phyloP scores from a whole-genome alignment of 1,284 basidiomycete species.

The Vanrija pseudolonga region DNA sequence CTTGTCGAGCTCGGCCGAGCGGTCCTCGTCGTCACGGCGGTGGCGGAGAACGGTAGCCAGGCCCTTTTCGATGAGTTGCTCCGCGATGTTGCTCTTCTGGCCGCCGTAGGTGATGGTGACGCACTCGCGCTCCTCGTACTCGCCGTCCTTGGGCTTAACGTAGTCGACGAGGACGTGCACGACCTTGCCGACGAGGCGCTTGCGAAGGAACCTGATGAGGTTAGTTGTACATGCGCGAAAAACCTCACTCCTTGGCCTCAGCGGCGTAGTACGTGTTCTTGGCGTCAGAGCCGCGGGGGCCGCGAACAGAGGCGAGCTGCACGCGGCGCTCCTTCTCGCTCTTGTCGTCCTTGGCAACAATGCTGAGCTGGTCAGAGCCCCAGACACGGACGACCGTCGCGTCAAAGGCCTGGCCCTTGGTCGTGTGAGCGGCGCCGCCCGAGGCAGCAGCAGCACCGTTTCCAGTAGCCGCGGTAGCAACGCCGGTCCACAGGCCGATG shows the following conservation, averaged over 20 bases:
- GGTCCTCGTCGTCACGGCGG: constrained; percentile 89
- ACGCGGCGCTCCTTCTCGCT: constrained; percentile 72
- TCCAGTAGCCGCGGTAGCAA: constrained; percentile 48
- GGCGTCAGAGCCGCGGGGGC: constrained; percentile 78
- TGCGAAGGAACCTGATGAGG: constrained; percentile 66
- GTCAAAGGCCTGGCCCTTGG: constrained; percentile 62
- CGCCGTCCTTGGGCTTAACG: constrained; percentile 83
- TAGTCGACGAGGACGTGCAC: constrained; percentile 83
- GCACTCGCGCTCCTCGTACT: constrained; percentile 88
- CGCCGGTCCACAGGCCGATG: constrained; percentile 70
- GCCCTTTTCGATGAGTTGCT: constrained; percentile 89
- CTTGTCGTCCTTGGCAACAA: constrained; percentile 63
- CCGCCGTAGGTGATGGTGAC: constrained; percentile 81
- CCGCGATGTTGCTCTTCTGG: constrained; percentile 77
- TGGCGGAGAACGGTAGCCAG: constrained; percentile 86
- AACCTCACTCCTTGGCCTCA: constrained; percentile 71
- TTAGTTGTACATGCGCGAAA: background rate
- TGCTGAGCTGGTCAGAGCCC: constrained; percentile 86
- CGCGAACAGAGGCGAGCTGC: constrained; percentile 84
- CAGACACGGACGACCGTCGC: constrained; percentile 82
- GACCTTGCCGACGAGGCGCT: constrained; percentile 83
- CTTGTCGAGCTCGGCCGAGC: constrained; percentile 90
- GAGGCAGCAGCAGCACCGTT: constrained; percentile 46
- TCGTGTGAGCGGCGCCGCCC: constrained; percentile 40
- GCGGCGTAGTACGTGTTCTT: constrained; percentile 84